Evolutionary conservation across 768 basidiomycete species (phyloP).

Genomic region (Lactarius hatsudake): DNA sequence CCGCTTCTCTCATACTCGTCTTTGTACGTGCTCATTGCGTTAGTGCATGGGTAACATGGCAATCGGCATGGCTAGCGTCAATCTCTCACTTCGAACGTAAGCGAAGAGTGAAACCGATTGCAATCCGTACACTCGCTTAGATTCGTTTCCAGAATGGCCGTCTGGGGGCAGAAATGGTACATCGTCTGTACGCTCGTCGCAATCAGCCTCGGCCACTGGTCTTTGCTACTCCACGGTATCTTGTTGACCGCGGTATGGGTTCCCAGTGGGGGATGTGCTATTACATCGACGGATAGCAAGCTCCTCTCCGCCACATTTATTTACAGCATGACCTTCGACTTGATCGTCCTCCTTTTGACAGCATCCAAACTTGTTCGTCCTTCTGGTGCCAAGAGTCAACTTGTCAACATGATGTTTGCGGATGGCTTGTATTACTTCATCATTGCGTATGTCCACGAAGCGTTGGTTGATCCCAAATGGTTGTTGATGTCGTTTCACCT

Average conservation of each 20-base stretch:
- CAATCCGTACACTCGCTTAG: background rate
- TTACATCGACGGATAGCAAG: slow-evolving; percentile 57
- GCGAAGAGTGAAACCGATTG: slow-evolving; percentile 30
- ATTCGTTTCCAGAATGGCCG: slow-evolving; percentile 46
- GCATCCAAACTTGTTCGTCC: slow-evolving; percentile 52
- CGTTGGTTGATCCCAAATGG: slow-evolving; percentile 29
- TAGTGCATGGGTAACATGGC: slow-evolving; percentile 45
- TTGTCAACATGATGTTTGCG: slow-evolving; percentile 62
- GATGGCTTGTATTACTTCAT: slow-evolving; percentile 76
- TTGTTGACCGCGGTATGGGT: slow-evolving; percentile 57
- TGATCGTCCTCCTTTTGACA: slow-evolving; percentile 56
- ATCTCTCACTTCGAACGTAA: slow-evolving; percentile 46
- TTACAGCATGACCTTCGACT: slow-evolving; percentile 77
- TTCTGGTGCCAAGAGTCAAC: slow-evolving; percentile 39
- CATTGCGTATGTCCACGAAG: slow-evolving; percentile 52
- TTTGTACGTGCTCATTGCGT: background rate
- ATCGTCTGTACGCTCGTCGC: slow-evolving; percentile 50
- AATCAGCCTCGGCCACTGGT: slow-evolving; percentile 68
- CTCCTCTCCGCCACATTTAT: slow-evolving; percentile 69
- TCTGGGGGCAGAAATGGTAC: slow-evolving; percentile 59
- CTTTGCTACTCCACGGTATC: slow-evolving; percentile 64
- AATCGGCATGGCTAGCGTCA: slow-evolving; percentile 46
- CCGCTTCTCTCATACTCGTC: background rate
- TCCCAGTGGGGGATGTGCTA: slow-evolving; percentile 51
- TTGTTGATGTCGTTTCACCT: slow-evolving; percentile 19